phyloP scores from a whole-genome alignment of 2,329 filamentous ascomycete genomes.

The Fusarium clavum region DNA sequence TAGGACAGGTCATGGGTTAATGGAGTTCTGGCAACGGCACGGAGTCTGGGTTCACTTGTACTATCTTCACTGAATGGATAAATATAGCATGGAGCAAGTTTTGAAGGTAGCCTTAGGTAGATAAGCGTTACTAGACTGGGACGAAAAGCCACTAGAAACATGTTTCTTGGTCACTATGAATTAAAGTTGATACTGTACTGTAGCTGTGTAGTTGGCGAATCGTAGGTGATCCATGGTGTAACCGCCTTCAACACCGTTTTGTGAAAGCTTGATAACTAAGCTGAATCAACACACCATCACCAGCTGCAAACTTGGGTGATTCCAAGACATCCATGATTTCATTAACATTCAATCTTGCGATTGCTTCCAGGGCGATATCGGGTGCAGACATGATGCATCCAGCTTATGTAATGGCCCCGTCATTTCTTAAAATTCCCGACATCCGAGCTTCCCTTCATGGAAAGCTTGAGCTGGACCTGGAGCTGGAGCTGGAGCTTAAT shows the following conservation, averaged over 20 bases:
- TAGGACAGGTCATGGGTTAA: constrained; percentile 23
- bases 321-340: constrained; percentile 2
- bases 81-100: constrained; percentile 13
- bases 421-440: constrained; percentile 26
- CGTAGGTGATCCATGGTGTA: constrained; percentile 1
- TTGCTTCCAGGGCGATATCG: constrained; percentile 31
- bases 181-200: constrained; percentile 5
- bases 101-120: constrained; percentile 10
- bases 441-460: constrained; percentile 27
- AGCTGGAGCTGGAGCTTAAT: background rate
- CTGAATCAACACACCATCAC: background rate
- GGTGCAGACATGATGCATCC: constrained; percentile 5
- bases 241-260: background rate
- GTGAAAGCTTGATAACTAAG: background rate
- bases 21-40: constrained; percentile 41
- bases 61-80: constrained; percentile 20
- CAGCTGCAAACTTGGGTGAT: background rate
- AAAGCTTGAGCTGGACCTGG: background rate
- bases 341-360: background rate
- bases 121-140: constrained; percentile 2
- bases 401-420: constrained; percentile 41
- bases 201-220: constrained; percentile 4
- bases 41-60: constrained; percentile 43
- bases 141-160: constrained; percentile 17
- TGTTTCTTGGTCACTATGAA: constrained; percentile 1